A percentile compares a stretch with the other conserved stretches of the same genome.
Evolutionary conservation across 257 asterid species (phyloP).

Genomic region (Nicotiana undulata): DNA sequence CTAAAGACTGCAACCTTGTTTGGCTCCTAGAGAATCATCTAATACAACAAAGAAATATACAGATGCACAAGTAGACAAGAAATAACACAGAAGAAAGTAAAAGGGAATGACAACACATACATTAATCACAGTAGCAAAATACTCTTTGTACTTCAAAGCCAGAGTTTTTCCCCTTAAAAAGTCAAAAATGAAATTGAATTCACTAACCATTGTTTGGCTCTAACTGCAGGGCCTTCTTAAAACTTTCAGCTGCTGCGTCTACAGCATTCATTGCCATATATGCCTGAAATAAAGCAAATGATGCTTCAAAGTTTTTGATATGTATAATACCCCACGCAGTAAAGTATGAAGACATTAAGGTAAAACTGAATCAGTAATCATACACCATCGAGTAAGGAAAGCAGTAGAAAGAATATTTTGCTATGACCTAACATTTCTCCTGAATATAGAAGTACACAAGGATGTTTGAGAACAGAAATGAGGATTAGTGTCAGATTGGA

Average conservation of each 20-base stretch:
- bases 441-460: neutral
- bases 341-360: neutral
- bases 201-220: slow-evolving; percentile 33
- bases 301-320: neutral
- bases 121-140: neutral
- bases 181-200: neutral
- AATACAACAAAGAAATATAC: neutral
- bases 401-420: neutral
- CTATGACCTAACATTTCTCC: neutral
- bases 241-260: slow-evolving; percentile 33
- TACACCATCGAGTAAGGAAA: neutral
- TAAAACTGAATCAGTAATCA: neutral
- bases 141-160: neutral
- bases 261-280: slow-evolving; percentile 32
- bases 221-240: slow-evolving; percentile 28
- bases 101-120: neutral
- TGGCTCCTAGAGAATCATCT: neutral
- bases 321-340: neutral
- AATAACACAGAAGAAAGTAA: neutral
- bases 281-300: slow-evolving; percentile 24
- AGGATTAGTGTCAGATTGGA: neutral
- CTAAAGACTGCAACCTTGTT: slow-evolving; percentile 2
- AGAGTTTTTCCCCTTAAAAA: neutral
- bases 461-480: neutral
- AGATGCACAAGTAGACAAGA: neutral